Base-by-base conservation (phyloP, 441 rosid species). In the Pelargonium australe region DNA sequence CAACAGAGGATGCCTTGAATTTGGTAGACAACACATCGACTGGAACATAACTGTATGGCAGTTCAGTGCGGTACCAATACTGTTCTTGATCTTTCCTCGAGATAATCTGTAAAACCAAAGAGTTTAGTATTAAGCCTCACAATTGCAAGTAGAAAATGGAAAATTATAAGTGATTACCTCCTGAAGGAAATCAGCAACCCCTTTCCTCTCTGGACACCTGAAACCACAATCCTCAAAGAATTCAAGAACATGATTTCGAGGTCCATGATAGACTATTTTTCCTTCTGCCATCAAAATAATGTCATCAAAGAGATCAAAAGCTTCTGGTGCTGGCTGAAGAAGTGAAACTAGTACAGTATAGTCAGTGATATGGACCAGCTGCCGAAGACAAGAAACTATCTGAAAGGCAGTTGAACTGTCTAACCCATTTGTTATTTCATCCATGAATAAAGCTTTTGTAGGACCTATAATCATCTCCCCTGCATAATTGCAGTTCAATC, bases 331-430 rank as follows among this genome's bases (percentile, higher is more conserved):
- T 4, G 91, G 88, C 73, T 88, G 89, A 69, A 88, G 91, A 47
- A 88, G 86, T 0, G 91, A 85, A 77, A 85, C 78, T 72, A 86
- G 55, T 9, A 82, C 70, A 8, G 95, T 84, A 19, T 85, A 85
- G 71, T 84, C 81, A n/a, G 84, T 62, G 49, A 85, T 78, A 47
- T 84, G 95, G 37, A 82, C 87, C 55, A 81, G 70, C 66, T 85
- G 91, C 78, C 86, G 87, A 58, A 88, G 84, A 76, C 83, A 88
- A 11, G 85, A 67, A 60, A 86, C 81, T 64, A 89, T 84, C 76
- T 85, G 90, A 76, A 75, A 86, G 64, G 95, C 85, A 0, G 91
- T 86, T n/a, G 91, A 86, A 76, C 88, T 86, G 80, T 89, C 91
- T 67, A 86, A 76, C 13, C 90, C 95, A 20, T 85, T 85, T 7